Conservation (phyloP, 768 basidiomycete genomes). For the Kockovaella imperatae region DNA sequence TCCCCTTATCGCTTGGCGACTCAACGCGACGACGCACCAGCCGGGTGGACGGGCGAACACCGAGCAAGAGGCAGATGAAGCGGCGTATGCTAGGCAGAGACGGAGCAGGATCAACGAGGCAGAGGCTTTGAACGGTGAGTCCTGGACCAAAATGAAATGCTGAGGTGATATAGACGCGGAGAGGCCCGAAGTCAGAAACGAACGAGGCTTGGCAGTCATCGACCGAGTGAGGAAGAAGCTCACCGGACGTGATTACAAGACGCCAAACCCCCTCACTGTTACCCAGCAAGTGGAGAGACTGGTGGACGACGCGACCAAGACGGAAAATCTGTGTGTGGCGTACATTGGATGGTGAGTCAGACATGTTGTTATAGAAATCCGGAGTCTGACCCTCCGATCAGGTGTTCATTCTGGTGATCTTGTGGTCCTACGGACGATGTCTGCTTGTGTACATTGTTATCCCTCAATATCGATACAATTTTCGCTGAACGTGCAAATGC, state of each 20-base stretch:
- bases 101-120: conserved; percentile 86
- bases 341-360: conserved; percentile 78
- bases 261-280: conserved; percentile 65
- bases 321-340: conserved; percentile 94
- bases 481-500: too few species aligned
- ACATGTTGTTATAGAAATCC: background rate
- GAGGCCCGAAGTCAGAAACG: conserved; percentile 81
- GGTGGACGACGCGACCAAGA: conserved; percentile 82
- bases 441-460: too few species aligned
- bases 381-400: conserved; percentile 6
- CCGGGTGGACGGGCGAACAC: conserved; percentile 60
- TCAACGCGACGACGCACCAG: conserved; percentile 68
- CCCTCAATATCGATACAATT: too few species aligned
- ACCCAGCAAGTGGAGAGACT: conserved; percentile 80
- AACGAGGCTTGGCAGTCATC: conserved; percentile 80
- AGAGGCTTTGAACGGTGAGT: conserved; percentile 79
- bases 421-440: too few species aligned
- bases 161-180: conserved; percentile 49
- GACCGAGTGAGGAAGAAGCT: conserved; percentile 92
- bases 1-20: conserved; percentile 92
- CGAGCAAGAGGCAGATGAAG: conserved; percentile 47
- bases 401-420: conserved; percentile 50
- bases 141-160: background rate
- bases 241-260: conserved; percentile 91
- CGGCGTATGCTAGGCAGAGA: conserved; percentile 53